A percentile compares a stretch with the other conserved stretches of the same genome.
Evolutionary conservation across 2,329 filamentous ascomycete genomes (phyloP).

Genomic region (Alternaria triticimaculans): DNA sequence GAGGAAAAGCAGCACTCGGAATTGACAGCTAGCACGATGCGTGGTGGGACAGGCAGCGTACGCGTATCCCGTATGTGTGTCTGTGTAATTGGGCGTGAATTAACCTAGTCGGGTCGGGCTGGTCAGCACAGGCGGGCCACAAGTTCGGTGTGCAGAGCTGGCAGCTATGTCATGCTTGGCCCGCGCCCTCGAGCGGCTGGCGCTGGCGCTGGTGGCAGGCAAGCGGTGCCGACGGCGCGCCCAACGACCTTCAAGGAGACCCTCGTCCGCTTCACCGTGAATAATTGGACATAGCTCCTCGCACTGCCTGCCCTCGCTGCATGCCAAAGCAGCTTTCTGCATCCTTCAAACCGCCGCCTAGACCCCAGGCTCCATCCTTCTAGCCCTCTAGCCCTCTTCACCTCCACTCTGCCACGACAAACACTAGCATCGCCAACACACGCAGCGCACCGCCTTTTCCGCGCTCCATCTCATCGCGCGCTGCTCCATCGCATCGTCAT

Average conservation of each 20-base stretch:
- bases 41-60: slow-evolving; percentile 13
- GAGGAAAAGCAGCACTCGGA: slow-evolving; percentile 2
- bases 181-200: neutral
- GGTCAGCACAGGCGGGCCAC: slow-evolving; percentile 2
- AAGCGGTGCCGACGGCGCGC: neutral
- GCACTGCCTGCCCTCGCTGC: slow-evolving; percentile 6
- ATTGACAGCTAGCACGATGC: neutral
- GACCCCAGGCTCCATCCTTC: slow-evolving; percentile 2
- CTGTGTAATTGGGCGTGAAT: slow-evolving; percentile 15
- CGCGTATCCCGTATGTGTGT: slow-evolving; percentile 14
- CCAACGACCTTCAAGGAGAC: slow-evolving; percentile 2
- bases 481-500: slow-evolving; percentile 3
- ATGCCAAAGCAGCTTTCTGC: slow-evolving; percentile 3
- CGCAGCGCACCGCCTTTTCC: slow-evolving; percentile 13
- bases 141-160: slow-evolving; percentile 6
- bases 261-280: slow-evolving; percentile 15
- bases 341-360: slow-evolving; percentile 4
- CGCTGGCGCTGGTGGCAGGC: slow-evolving; percentile 1
- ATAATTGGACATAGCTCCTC: slow-evolving; percentile 11
- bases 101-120: neutral
- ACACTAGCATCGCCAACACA: slow-evolving; percentile 15
- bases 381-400: slow-evolving; percentile 4
- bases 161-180: slow-evolving; percentile 22
- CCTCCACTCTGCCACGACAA: slow-evolving; percentile 16
- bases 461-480: slow-evolving; percentile 5